Evolutionary conservation across 2,329 filamentous ascomycete genomes (phyloP).

Genomic region (Epichloe sibirici): DNA sequence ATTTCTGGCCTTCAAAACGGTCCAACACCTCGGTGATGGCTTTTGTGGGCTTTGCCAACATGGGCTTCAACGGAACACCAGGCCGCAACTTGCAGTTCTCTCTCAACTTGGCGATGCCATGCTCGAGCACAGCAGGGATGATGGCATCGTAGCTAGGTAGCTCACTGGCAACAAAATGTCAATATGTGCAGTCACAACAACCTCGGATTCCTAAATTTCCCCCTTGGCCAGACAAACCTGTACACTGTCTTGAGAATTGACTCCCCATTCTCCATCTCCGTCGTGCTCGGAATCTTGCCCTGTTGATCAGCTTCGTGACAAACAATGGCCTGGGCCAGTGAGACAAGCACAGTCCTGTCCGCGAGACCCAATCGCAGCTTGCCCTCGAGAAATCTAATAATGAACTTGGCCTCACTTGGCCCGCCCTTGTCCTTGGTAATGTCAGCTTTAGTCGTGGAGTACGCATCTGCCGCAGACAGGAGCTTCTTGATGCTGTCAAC

Average conservation of each 20-base stretch:
- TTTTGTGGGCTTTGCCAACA: conserved; percentile 97
- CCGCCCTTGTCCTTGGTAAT: conserved; percentile 89
- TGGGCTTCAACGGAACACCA: conserved; percentile 90
- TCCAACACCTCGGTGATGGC: conserved; percentile 96
- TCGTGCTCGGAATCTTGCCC: conserved; percentile 57
- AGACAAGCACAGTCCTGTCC: conserved; percentile 82
- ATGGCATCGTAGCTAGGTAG: conserved; percentile 93
- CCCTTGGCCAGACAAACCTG: conserved; percentile 40
- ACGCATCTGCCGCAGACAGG: conserved; percentile 75
- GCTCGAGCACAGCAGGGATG: conserved; percentile 74
- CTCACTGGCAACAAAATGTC: conserved; percentile 39
- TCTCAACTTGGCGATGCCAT: conserved; percentile 71
- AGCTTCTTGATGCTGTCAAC: conserved; percentile 94
- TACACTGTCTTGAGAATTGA: conserved; percentile 81
- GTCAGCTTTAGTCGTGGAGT: conserved; percentile 65
- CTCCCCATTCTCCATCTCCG: conserved; percentile 74
- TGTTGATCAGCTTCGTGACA: conserved; percentile 66
- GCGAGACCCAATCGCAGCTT: conserved; percentile 86
- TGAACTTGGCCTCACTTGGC: conserved; percentile 86
- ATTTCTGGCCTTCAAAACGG: conserved; percentile 87
- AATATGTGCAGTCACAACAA: background rate
- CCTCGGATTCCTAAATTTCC: background rate
- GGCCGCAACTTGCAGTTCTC: conserved; percentile 86
- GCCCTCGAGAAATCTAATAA: conserved; percentile 86
- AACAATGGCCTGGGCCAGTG: conserved; percentile 78